Evolutionary conservation across 768 basidiomycete genomes (phyloP), one percentile per base, ranked within the genome.

Genomic region (Clitopilus passeckerianus): DNA sequence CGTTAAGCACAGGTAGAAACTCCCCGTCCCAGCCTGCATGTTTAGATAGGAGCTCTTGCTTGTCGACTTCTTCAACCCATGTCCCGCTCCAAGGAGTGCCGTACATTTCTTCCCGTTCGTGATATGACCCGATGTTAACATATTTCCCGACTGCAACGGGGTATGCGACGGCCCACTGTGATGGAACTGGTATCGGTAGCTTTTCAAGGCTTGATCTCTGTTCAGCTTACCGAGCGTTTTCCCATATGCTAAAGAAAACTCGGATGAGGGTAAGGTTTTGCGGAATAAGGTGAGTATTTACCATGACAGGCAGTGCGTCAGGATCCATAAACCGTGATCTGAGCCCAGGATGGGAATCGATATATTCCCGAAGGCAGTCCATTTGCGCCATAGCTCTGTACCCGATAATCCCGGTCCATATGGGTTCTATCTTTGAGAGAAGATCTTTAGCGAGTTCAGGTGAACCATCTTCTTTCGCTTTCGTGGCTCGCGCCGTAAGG

Each of bases 21-120:
- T 83, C 80, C 6, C 75, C 68, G 59, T 84, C 83, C 70, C 84
- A 80, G 23, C 70, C 64, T 9, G 64, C 63, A 60, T 78, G 82
- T 10, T 70, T 69, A 5, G 68, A 62, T 5, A 73, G 60, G 1
- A 83, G 23, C 56, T 82, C 76, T 16, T 76, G 71, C 33, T 71
- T 71, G 6, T 71, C 67, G 0, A 75, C 64, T 14, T 76, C 71
- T 22, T 67, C 64, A 2, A 80, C 76, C 72, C 76, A 76, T 0
- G 76, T 66, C 0, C 70, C 72, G 24, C 65, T 62, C 37, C 69
- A 68, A 9, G 59, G 55, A 2, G 70, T 73, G 14, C 70, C 70
- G n/a, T 70, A 71, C 50, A 68, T 64, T 14, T 70, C 65, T 54
- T 70, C 67, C 6, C 66, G 62, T 0, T 65, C 63, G 18, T 71